phyloP scores from a whole-genome alignment of 257 asterid genomes.

The Rubia yunnanensis region DNA sequence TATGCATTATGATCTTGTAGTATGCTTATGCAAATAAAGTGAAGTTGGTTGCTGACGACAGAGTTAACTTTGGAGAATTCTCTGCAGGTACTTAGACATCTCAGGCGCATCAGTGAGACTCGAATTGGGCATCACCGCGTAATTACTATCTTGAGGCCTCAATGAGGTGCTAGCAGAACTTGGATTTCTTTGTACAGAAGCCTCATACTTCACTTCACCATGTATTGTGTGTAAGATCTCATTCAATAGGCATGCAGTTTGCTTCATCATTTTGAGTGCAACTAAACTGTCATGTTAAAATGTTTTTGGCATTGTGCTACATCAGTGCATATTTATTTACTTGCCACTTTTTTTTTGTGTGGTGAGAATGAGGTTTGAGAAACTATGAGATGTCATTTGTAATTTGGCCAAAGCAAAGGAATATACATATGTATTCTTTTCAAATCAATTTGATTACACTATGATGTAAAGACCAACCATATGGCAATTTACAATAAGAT shows the following conservation, averaged over 20 bases:
- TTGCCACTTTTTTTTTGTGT: not conserved
- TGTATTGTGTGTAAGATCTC: not conserved
- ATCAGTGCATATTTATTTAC: not conserved
- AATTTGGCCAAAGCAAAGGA: not conserved
- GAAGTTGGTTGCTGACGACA: not conserved
- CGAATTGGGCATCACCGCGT: constrained; percentile 86
- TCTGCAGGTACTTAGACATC: constrained; percentile 79
- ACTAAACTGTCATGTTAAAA: not conserved
- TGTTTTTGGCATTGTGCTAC: not conserved
- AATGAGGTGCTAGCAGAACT: constrained; percentile 4
- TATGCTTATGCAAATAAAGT: not conserved
- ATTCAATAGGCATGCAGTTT: not conserved
- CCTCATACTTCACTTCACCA: not conserved
- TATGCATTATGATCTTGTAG: not conserved
- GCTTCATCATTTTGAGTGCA: not conserved
- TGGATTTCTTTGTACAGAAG: not conserved
- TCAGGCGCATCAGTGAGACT: constrained; percentile 67
- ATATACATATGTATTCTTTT: not conserved
- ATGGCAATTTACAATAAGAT: not conserved
- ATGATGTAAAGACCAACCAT: not conserved
- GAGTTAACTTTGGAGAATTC: constrained; percentile 13
- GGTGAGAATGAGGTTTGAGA: not conserved
- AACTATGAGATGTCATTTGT: not conserved
- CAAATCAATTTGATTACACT: not conserved
- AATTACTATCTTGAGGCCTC: constrained; percentile 60